Evolutionary conservation across 257 asterid genomes (phyloP), one percentile per base, ranked within the genome.

Genomic region (Nicotiana tomentosiformis): DNA sequence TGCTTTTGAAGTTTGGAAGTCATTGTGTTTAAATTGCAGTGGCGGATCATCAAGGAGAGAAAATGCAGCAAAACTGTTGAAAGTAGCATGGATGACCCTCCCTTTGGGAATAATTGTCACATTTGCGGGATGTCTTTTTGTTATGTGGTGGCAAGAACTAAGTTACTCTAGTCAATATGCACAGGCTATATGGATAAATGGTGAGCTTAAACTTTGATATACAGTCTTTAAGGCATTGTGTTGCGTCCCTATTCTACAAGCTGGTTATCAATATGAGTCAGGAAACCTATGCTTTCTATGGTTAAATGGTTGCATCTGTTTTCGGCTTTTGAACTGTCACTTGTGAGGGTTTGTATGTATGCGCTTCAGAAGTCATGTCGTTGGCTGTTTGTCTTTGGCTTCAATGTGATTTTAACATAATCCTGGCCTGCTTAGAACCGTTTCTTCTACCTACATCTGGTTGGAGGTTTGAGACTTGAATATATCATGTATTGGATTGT

Each of bases 141-240:
- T 96, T 64, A 86, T 94, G 87, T 93, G 99, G 99, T 93, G 97
- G 97, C 97, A 93, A 90, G 90, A 83, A 76, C 86, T 96, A 69
- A 88, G 91, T 89, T 88, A 83, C 82, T 91, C 94, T 66, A 93
- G 90, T 85, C 90, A 95, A 69, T 94, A 94, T 82, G 99, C 90
- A 55, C 96, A 91, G 67, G 98, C 98, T 78, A 96, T 96, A 81
- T 91, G 92, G 91, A 93, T 96, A 77, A 86, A 91, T 72, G 94
- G 98, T 96, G 86, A 87, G 93, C 82, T 76, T 81, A 62, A 80
- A 66, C 29, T 20, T 64, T 39, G 60, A 49, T 55, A 12, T 69
- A 65, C 76, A 81, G 35, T 51, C 68, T 35, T 64, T 11, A 39
- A 65, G 57, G 46, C 60, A 53, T 55, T 66, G 49, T 55, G 43